Percentiles rank a stretch among this genome's conserved stretches.
These are phyloP conservation scores for Globisporangium recalcitrans DNA, from an alignment of 352 stramenopile genomes.

Conservation along the genomic window DNA sequence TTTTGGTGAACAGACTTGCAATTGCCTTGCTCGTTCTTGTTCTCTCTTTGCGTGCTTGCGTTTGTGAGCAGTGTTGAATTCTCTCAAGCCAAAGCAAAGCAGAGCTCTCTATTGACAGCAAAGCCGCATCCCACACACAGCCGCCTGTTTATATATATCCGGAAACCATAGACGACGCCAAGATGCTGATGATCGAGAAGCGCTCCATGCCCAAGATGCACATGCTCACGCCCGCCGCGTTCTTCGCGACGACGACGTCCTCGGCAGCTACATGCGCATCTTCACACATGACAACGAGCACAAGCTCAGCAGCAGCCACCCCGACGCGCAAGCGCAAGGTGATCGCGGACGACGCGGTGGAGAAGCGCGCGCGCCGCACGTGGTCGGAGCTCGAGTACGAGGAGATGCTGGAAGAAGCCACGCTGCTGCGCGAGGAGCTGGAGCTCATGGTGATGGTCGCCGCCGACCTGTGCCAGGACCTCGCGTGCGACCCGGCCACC, in stretches of 20 bases:
- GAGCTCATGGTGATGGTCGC: slow-evolving; percentile 61
- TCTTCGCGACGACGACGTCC: background rate
- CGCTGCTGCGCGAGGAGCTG: slow-evolving; percentile 59
- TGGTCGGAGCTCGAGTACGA: slow-evolving; percentile 75
- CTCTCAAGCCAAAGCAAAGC: background rate
- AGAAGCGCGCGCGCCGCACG: slow-evolving; percentile 45
- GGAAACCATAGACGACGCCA: background rate
- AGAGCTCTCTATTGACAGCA: background rate
- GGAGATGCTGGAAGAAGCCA: slow-evolving; percentile 64
- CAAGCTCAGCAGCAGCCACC: background rate
- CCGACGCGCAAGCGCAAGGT: slow-evolving; percentile 49
- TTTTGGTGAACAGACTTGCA: background rate
- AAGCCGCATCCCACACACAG: background rate
- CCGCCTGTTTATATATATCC: slow-evolving; percentile 6
- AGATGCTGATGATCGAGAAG: slow-evolving; percentile 17
- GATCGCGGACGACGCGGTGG: slow-evolving; percentile 23
- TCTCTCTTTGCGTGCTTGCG: background rate
- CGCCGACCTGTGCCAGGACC: slow-evolving; percentile 48
- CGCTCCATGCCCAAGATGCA: slow-evolving; percentile 10
- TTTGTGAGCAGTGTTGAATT: background rate
- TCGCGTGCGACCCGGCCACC: slow-evolving; percentile 28
- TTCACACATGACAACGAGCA: background rate
- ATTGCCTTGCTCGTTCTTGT: background rate
- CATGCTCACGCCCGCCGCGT: slow-evolving; percentile 13
- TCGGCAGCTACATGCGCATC: background rate